A percentile compares a stretch with the other conserved stretches of the same genome.
These are phyloP conservation scores for Saussurea involucrata DNA, from an alignment of 129 eudicot species.

Conservation along the genomic window DNA sequence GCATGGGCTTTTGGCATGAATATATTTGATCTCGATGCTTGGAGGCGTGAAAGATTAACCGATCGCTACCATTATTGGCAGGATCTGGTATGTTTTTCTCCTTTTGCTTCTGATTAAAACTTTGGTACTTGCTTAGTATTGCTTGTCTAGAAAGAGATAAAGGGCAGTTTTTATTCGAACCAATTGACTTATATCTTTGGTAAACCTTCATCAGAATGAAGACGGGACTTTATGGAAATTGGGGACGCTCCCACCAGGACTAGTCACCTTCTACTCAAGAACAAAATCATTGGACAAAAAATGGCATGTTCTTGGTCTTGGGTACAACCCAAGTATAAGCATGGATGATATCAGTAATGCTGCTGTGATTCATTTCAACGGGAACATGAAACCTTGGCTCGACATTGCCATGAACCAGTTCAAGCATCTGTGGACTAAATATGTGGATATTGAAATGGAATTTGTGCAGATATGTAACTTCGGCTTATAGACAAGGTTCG, in stretches of 20 bases:
- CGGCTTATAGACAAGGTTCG: constrained; percentile 51
- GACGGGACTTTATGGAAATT: constrained; percentile 63
- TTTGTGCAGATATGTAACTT: constrained; percentile 93
- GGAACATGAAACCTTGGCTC: constrained; percentile 98
- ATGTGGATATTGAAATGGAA: constrained; percentile 66
- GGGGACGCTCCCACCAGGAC: constrained; percentile 77
- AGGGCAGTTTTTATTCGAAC: background rate
- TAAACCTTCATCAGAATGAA: constrained; percentile 51
- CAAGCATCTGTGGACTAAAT: constrained; percentile 90
- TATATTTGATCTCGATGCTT: constrained; percentile 82
- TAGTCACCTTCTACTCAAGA: constrained; percentile 59
- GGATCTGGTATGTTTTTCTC: constrained; percentile 41
- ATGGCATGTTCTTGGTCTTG: constrained; percentile 94
- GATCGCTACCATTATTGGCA: constrained; percentile 79
- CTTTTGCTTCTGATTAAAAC: background rate
- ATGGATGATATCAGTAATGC: constrained; percentile 73
- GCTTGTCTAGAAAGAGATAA: background rate
- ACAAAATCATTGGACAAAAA: constrained; percentile 84
- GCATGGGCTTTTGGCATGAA: constrained; percentile 93
- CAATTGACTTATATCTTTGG: background rate
- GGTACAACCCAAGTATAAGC: constrained; percentile 84
- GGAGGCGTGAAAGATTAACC: constrained; percentile 68
- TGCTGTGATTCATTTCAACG: constrained; percentile 81
- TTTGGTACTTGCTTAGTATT: background rate
- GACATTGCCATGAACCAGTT: constrained; percentile 87